Base-by-base conservation (phyloP, 176 grass and related monocot species). In the Pontederia paniculata region DNA sequence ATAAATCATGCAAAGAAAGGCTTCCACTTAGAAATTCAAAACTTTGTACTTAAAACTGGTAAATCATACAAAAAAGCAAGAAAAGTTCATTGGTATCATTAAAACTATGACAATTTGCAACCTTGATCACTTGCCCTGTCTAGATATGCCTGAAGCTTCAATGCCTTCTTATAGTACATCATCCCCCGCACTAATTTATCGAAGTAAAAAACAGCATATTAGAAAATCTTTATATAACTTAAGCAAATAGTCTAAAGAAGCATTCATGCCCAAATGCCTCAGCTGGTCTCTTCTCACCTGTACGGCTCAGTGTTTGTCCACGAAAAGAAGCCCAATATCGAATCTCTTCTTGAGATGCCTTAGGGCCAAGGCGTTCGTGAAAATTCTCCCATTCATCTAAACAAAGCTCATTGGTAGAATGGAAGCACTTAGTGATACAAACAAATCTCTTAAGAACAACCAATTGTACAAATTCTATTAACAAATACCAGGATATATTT, bases 251-350 rank as follows among this genome's bases (percentile, higher is more conserved):
- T 45, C 68, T 37, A 47, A 20, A 17, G 72, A 13, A 74, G 68
- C 16, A n/a, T 41, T 64, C 63, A 16, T 58, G 9, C 18, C n/a
- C 54, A 56, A 19, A 17, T 4, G 53, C 16, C 20, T 21, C 16
- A 16, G 42, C 12, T 16, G 52, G 4, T 51, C 23, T 66, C 11
- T 45, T 21, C 75, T 73, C 77, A 96, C 90, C 90, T 57, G 90
- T 96, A 44, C 90, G 85, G 59, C 85, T 96, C 48, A 96, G 69
- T 74, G 90, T 96, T 83, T 96, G 90, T 56, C 90, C 90, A 78
- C 67, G 85, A 48, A 78, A 96, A 70, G 90, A 96, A 83, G 90
- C 90, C 90, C 90, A 96, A 47, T 83, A 78, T 77, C 76, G 70
- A 45, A 89, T 69, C 4, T 96, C 85, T 55, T 96, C 90, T 76